These are phyloP conservation scores for Rubia tinctorum DNA, from an alignment of 305 asterid genomes.

Conservation along the genomic window DNA sequence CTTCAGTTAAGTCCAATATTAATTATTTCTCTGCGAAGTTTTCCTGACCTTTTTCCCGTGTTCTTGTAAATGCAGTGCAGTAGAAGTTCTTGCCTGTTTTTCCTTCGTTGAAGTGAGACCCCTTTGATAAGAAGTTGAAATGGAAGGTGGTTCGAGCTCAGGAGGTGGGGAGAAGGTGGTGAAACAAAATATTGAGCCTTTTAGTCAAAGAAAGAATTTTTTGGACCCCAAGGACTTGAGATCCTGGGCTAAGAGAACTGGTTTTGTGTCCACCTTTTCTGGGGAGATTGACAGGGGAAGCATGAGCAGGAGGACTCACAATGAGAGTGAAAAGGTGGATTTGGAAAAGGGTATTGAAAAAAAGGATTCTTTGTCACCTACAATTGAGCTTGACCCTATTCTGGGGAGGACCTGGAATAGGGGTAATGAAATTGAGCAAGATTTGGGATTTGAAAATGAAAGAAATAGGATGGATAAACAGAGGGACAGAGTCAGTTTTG, in stretches of 20 bases:
- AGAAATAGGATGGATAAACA: constrained; percentile 38
- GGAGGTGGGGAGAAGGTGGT: constrained; percentile 38
- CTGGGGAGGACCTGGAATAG: constrained; percentile 68
- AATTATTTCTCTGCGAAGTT: not conserved
- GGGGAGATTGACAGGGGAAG: constrained; percentile 56
- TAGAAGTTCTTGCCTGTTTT: constrained; percentile 16
- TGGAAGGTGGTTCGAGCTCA: constrained; percentile 77
- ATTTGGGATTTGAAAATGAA: constrained; percentile 33
- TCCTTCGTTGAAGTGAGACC: constrained; percentile 16
- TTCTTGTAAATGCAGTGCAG: constrained; percentile 19
- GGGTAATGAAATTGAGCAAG: constrained; percentile 61
- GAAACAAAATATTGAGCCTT: constrained; percentile 66
- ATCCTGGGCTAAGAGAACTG: constrained; percentile 98
- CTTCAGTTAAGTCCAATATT: not conserved
- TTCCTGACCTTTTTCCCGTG: not conserved
- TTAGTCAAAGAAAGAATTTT: constrained; percentile 54
- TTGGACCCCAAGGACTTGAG: constrained; percentile 82
- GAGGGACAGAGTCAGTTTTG: constrained; percentile 36
- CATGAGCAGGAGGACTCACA: constrained; percentile 33
- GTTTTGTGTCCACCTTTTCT: constrained; percentile 87
- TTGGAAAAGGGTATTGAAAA: constrained; percentile 63
- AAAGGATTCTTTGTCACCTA: constrained; percentile 67
- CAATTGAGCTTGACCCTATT: constrained; percentile 83
- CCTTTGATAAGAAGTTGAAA: constrained; percentile 40
- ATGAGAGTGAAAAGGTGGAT: constrained; percentile 34